Conservation (phyloP, 2,329 filamentous ascomycete genomes). For the Dichotomopilus funicola region DNA sequence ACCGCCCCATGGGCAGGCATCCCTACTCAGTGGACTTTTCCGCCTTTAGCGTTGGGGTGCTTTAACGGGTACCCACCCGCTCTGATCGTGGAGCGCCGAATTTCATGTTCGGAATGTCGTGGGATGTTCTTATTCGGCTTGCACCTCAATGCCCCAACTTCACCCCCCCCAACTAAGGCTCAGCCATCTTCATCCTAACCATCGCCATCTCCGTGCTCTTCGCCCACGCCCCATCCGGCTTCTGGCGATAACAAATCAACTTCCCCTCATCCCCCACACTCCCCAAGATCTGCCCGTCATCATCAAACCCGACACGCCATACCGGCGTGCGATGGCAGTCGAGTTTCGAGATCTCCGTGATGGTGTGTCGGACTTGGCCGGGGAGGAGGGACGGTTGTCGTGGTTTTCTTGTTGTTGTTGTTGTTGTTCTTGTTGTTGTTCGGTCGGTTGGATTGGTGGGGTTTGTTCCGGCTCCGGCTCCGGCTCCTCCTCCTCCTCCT, state of each 20-base stretch:
- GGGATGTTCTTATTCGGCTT: no score
- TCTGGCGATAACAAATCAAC: slow-evolving; percentile 55
- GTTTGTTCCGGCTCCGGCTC: slow-evolving; percentile 40
- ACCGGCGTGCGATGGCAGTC: slow-evolving; percentile 63
- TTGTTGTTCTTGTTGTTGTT: no score
- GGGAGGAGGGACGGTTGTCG: slow-evolving; percentile 27
- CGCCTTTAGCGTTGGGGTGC: no score
- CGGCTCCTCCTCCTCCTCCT: slow-evolving; percentile 43
- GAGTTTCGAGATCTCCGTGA: slow-evolving; percentile 59
- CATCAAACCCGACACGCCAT: slow-evolving; percentile 68
- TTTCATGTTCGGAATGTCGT: no score
- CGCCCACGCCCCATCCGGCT: slow-evolving; percentile 50
- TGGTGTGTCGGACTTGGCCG: slow-evolving; percentile 59
- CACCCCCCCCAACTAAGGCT: slow-evolving; percentile 10
- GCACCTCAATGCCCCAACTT: no score
- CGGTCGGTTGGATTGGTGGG: no score
- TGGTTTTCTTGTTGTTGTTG: no score
- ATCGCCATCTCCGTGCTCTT: slow-evolving; percentile 55
- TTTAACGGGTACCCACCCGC: no score
- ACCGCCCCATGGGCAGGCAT: no score
- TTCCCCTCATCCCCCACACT: slow-evolving; percentile 71
- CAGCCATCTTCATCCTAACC: slow-evolving; percentile 49
- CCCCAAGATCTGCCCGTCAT: slow-evolving; percentile 64
- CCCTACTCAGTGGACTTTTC: no score
- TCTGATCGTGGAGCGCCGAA: no score